phyloP scores from a whole-genome alignment of 2,329 filamentous ascomycete species.

The Aspergillus sp. region DNA sequence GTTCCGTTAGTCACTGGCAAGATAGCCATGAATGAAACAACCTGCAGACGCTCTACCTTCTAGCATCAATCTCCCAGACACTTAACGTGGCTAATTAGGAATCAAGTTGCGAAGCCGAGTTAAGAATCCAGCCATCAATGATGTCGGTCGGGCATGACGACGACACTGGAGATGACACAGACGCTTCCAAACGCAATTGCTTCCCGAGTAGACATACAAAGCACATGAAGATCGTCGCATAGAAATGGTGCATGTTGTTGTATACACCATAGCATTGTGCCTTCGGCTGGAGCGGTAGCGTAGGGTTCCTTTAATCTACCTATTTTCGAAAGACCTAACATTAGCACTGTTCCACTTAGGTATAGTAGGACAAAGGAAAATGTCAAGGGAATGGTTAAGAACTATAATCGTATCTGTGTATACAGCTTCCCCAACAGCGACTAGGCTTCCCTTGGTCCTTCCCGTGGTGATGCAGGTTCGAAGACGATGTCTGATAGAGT shows the following conservation, averaged over 20 bases:
- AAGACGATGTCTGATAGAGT: not conserved
- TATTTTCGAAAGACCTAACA: not conserved
- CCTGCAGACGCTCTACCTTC: not conserved
- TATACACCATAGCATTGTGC: not conserved
- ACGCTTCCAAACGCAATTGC: not conserved
- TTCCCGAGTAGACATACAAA: not conserved
- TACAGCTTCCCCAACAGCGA: not conserved
- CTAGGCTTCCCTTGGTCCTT: not conserved
- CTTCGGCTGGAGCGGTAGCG: not conserved
- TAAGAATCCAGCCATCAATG: not conserved
- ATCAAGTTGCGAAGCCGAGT: not conserved
- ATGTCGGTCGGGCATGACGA: not conserved
- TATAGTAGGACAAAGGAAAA: not conserved
- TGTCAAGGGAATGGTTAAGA: not conserved
- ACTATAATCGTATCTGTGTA: not conserved
- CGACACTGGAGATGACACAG: not conserved
- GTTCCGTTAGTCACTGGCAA: not conserved
- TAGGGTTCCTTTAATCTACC: not conserved
- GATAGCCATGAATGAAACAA: not conserved
- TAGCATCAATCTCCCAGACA: not conserved
- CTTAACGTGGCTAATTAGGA: not conserved
- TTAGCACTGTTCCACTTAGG: not conserved
- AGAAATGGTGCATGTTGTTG: not conserved
- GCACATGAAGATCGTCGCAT: not conserved
- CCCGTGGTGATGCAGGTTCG: not conserved